These are phyloP conservation scores for Oryza meyeriana DNA, from an alignment of 176 grass and related monocot genomes.

Conservation along the genomic window DNA sequence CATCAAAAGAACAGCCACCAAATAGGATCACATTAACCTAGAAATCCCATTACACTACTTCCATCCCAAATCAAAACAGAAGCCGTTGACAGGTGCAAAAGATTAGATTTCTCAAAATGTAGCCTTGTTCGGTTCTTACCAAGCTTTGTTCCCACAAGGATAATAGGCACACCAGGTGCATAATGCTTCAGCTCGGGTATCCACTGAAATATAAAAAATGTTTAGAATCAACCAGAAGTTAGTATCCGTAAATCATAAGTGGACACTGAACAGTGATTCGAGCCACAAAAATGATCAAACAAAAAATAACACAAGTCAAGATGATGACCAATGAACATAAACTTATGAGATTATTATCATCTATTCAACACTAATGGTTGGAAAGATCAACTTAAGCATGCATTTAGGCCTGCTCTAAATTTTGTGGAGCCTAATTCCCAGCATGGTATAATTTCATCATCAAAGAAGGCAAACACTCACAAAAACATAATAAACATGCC, in stretches of 20 bases:
- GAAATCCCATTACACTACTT: neutral
- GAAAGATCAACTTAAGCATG: neutral
- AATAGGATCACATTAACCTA: neutral
- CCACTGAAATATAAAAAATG: conserved; percentile 61
- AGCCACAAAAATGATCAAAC: neutral
- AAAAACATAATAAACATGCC: neutral
- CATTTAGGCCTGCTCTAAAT: neutral
- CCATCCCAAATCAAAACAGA: neutral
- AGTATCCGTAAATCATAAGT: neutral
- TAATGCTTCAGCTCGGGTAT: conserved; percentile 82
- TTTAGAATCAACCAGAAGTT: conserved; percentile 18
- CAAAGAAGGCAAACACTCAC: neutral
- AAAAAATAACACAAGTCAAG: neutral
- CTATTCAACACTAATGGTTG: neutral
- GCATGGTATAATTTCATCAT: neutral
- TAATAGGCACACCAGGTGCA: conserved; percentile 73
- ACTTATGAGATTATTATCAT: neutral
- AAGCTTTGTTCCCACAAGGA: conserved; percentile 81
- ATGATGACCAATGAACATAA: neutral
- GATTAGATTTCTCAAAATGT: neutral
- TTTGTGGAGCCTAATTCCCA: neutral
- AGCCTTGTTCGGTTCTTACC: conserved; percentile 35
- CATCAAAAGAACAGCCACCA: neutral
- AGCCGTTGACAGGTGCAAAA: neutral
- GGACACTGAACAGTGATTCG: neutral